Conservation (phyloP, 169 alveolate species). For the Plasmodium fragile region DNA sequence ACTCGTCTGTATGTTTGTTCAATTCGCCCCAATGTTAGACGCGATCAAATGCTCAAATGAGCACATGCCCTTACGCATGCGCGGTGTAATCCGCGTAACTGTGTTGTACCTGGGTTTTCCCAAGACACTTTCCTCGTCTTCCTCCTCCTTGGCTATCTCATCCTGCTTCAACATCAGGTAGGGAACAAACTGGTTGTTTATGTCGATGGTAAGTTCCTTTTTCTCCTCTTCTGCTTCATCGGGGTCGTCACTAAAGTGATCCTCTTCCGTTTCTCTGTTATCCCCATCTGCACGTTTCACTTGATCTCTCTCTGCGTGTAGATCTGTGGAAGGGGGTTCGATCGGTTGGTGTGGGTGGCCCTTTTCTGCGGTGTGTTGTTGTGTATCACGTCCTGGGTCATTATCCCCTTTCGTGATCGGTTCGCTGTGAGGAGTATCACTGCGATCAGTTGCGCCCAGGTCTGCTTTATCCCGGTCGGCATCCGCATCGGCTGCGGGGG, state of each 20-base stretch:
- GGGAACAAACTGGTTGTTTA: constrained; percentile 58
- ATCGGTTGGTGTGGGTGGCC: not conserved
- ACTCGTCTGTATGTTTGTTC: not conserved
- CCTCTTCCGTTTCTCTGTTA: not conserved
- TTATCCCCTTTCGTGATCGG: not conserved
- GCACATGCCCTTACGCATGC: not conserved
- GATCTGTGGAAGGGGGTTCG: not conserved
- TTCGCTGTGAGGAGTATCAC: not conserved
- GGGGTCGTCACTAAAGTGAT: not conserved
- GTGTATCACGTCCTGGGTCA: not conserved
- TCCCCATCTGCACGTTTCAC: not conserved
- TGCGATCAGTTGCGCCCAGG: not conserved
- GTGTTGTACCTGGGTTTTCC: constrained; percentile 2
- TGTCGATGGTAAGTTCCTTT: constrained; percentile 49
- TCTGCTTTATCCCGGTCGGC: not conserved
- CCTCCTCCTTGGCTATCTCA: constrained; percentile 16
- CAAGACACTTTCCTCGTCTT: constrained; percentile 14
- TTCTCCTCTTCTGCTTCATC: constrained; percentile 5
- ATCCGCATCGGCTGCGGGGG: not conserved
- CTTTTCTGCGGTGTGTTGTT: not conserved
- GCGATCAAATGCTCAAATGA: not conserved
- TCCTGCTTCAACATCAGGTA: constrained; percentile 48
- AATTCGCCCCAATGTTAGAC: not conserved
- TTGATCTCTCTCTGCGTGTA: not conserved
- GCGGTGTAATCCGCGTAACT: not conserved